Evolutionary conservation across 805 yeast genomes (phyloP), one percentile per base, ranked within the genome.

Genomic region (Ogataea siamensis): DNA sequence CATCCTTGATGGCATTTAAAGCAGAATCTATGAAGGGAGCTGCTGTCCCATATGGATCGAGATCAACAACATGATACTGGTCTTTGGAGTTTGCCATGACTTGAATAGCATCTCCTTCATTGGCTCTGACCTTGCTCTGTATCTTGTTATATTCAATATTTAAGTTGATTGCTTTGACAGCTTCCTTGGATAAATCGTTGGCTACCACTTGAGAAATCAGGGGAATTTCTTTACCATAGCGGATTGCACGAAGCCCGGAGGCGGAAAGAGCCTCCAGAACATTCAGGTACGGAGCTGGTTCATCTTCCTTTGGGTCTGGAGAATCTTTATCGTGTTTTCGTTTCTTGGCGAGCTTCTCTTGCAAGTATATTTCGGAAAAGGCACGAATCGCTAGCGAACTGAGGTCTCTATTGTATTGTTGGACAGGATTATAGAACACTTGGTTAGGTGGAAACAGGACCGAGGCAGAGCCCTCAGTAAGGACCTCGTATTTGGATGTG

Each of bases 21-120:
- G 98, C 97, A 21, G 93, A 78, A 59, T 93, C 99, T 19, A 93
- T 71, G 58, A 93, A 93, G 6, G 99, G 99, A 0, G 96, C 78
- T 0, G 96, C 99, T 0, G 97, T 83, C 20, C 99, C 99, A 57
- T 93, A 93, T 0, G 99, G 99, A 62, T 93, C 99, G 35, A 93
- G 71, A 63, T 93, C 99, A 41, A 93, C 78, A 3, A 87, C 85
- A 57, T 93, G 95, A 63, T 83, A 88, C 36, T 68, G 67, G 17
- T 66, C 70, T 53, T 63, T 63, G 46, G 64, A 58, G 42, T 64
- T 55, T 36, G 81, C 68, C 95, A 93, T 87, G 54, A 74, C 78
- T 27, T 76, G 77, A 48, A 84, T 87, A n/a, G 99, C 99, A 64
- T 93, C 98, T 21, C 93, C 96, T 50, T 76, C 75, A 50, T 84